Evolutionary conservation across 768 basidiomycete genomes (phyloP), one percentile per base, ranked within the genome.

Genomic region (Tephrocybe sp.): DNA sequence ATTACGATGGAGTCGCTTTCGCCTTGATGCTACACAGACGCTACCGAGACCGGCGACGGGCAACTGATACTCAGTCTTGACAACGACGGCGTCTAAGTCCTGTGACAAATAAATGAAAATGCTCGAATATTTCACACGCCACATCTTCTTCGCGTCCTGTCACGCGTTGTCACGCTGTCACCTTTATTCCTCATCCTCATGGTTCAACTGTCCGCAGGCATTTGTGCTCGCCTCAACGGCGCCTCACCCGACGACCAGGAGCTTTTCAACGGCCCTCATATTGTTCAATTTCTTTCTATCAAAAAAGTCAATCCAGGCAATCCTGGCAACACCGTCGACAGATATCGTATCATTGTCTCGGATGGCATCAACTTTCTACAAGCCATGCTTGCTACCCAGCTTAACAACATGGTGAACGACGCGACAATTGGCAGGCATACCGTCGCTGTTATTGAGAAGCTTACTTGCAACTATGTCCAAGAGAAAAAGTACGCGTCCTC

Each of bases 311-410:
- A 65, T 41, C 62, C 64, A 8, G 56, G 62, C n/a, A 61, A 54
- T 18, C 52, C 58, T 10, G 65, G 45, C 7, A 29, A 29, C 27
- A 23, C 67, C 38, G 55, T 74, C 38, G 86, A 88, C 61, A 74
- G 86, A 49, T 83, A 79, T 66, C 79, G 92, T 53, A 76, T 95
- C 52, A 91, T 97, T 66, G 72, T 97, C 33, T 95, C 93, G 0
- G 95, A 98, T 67, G 94, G 95, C 33, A 73, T 75, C 16, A 70
- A 88, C 56, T 97, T 89, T 64, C 74, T 88, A 41, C 97, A 97
- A 65, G 85, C 89, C 21, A 97, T 99, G 97, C 75, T 98, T 27
- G 91, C 94, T 4, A 97, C 94, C 0, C 88, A 92, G 61, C 78
- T 94, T 38, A 97, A 97, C 60, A 54, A 72, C 6, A 69, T 91